Evolutionary conservation across 495 filamentous ascomycete species (phyloP).

Genomic region (Aspergillus diversus): DNA sequence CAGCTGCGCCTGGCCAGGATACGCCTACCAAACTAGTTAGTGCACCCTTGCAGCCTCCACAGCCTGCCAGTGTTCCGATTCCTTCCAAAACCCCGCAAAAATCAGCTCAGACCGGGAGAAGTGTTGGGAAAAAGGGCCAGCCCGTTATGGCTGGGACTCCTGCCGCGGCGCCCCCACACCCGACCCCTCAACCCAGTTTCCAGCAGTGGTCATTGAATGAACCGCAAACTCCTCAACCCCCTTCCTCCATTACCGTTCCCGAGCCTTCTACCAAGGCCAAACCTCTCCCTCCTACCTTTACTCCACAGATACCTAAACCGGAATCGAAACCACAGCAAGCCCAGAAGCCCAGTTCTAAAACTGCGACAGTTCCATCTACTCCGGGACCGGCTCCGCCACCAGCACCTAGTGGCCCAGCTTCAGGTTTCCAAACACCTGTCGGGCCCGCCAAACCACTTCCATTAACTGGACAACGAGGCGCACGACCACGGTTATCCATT

Average conservation of each 20-base stretch:
- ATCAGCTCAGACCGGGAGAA: constrained; percentile 15
- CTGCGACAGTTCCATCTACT: constrained; percentile 35
- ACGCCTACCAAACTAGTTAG: constrained; percentile 9
- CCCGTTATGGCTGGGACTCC: constrained; percentile 11
- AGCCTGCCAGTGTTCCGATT: constrained; percentile 24
- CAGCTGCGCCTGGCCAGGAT: constrained; percentile 14
- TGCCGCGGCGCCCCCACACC: constrained; percentile 25
- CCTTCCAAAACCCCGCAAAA: constrained; percentile 22
- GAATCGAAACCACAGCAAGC: constrained; percentile 14
- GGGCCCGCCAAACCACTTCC: constrained; percentile 29
- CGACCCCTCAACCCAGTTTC: constrained; percentile 40
- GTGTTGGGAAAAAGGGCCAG: constrained; percentile 26
- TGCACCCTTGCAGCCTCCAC: constrained; percentile 34
- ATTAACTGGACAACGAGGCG: constrained; percentile 31
- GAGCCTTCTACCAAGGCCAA: constrained; percentile 14
- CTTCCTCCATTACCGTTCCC: constrained; percentile 10
- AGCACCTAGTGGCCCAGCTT: constrained; percentile 27
- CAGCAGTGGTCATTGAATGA: constrained; percentile 48
- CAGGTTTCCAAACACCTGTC: constrained; percentile 37
- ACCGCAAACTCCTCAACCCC: constrained; percentile 40
- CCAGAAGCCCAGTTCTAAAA: constrained; percentile 18
- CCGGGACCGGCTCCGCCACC: constrained; percentile 31
- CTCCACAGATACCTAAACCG: constrained; percentile 18
- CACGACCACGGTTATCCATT: constrained; percentile 44
- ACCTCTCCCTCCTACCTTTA: constrained; percentile 25